phyloP scores from a whole-genome alignment of 1,284 basidiomycete species.

The Malassezia slooffiae region DNA sequence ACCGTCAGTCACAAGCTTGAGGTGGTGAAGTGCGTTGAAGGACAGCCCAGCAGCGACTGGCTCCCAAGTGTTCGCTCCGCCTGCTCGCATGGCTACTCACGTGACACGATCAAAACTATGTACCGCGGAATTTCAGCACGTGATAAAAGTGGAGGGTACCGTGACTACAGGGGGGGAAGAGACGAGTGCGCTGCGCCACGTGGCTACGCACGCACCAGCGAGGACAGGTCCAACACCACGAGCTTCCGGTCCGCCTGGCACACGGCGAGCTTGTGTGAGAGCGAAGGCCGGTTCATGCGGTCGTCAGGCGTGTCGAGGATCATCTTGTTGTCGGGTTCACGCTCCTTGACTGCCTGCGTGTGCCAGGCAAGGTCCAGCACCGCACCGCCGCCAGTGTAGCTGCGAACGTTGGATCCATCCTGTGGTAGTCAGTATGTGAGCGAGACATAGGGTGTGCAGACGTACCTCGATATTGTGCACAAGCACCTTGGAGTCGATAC shows the following conservation, averaged over 20 bases:
- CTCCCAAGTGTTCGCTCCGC: neutral
- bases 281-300: neutral
- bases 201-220: slow-evolving; percentile 6
- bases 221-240: slow-evolving; percentile 31
- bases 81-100: neutral
- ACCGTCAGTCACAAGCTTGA: slow-evolving; percentile 15
- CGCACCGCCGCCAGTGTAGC: slow-evolving; percentile 15
- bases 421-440: neutral
- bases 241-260: slow-evolving; percentile 37
- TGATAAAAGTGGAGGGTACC: neutral
- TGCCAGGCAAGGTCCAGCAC: slow-evolving; percentile 22
- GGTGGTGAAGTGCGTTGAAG: slow-evolving; percentile 14
- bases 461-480: slow-evolving; percentile 28
- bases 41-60: neutral
- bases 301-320: neutral
- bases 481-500: slow-evolving; percentile 36
- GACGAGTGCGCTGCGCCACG: neutral
- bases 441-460: too few relatives aligned
- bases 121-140: slow-evolving; percentile 9
- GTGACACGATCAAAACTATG: slow-evolving; percentile 9
- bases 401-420: slow-evolving; percentile 13
- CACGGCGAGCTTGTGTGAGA: slow-evolving; percentile 28
- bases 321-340: too few relatives aligned
- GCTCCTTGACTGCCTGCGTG: neutral
- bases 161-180: too few relatives aligned